phyloP scores from a whole-genome alignment of 352 stramenopile species.

The Phytophthora lateralis region DNA sequence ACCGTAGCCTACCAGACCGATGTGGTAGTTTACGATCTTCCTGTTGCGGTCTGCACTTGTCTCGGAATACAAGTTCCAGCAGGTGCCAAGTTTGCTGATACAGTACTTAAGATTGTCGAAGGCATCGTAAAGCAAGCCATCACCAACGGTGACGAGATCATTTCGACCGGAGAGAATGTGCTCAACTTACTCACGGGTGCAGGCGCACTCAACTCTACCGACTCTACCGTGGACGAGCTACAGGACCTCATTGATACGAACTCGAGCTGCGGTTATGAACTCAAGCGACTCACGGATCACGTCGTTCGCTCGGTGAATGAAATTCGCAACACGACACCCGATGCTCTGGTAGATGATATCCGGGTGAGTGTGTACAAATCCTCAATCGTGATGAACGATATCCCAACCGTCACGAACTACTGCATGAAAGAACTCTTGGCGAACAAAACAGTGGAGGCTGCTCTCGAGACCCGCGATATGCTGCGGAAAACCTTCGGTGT shows the following conservation, averaged over 20 bases:
- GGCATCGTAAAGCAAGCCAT: conserved; percentile 34
- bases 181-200: conserved; percentile 26
- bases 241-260: conserved; percentile 29
- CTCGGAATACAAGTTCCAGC: conserved; percentile 16
- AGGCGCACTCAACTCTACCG: conserved; percentile 18
- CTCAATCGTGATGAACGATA: conserved; percentile 25
- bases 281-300: conserved; percentile 24
- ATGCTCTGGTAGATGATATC: conserved; percentile 11
- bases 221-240: conserved; percentile 30
- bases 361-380: conserved; percentile 27
- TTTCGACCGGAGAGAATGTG: conserved; percentile 31
- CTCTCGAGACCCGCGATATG: conserved; percentile 24
- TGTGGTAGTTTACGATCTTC: conserved; percentile 26
- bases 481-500: conserved; percentile 28
- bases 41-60: conserved; percentile 25
- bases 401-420: conserved; percentile 25
- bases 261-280: conserved; percentile 26
- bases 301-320: conserved; percentile 19
- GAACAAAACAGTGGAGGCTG: conserved; percentile 18
- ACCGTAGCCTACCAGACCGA: conserved; percentile 25
- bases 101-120: conserved; percentile 28
- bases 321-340: conserved; percentile 25
- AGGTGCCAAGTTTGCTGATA: conserved; percentile 15
- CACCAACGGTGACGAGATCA: conserved; percentile 32
- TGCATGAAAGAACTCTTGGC: conserved; percentile 21